Percentiles rank a stretch among this genome's conserved stretches.
Evolutionary conservation across 2,329 filamentous ascomycete genomes (phyloP).

Genomic region (Conoideocrella luteorostrata): DNA sequence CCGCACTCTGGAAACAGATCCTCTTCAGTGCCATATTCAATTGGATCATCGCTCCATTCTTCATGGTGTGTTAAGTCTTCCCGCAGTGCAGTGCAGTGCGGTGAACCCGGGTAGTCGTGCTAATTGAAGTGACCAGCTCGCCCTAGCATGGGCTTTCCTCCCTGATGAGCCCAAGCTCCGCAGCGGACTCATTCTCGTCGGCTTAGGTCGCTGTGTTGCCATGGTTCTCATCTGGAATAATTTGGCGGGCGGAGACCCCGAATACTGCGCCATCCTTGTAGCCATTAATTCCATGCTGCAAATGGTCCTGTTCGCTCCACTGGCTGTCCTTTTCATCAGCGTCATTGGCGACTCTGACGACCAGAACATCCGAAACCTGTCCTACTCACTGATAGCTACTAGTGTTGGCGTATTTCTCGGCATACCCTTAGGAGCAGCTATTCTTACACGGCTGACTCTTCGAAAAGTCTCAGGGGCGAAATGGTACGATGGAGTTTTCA

Average conservation of each 20-base stretch:
- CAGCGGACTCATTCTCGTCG: slow-evolving; percentile 72
- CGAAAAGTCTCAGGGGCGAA: slow-evolving; percentile 45
- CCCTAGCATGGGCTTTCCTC: slow-evolving; percentile 61
- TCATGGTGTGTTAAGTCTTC: slow-evolving; percentile 75
- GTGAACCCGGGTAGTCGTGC: neutral
- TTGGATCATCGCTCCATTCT: slow-evolving; percentile 74
- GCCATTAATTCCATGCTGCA: slow-evolving; percentile 70
- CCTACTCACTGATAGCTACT: slow-evolving; percentile 65
- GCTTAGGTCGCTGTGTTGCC: slow-evolving; percentile 78
- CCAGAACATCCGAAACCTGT: slow-evolving; percentile 27
- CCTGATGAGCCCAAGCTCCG: slow-evolving; percentile 52
- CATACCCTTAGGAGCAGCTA: slow-evolving; percentile 72
- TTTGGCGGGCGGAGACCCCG: slow-evolving; percentile 63
- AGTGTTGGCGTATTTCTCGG: slow-evolving; percentile 81
- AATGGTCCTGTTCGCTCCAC: slow-evolving; percentile 65
- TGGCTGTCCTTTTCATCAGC: slow-evolving; percentile 63
- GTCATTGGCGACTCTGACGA: slow-evolving; percentile 50
- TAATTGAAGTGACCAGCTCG: slow-evolving; percentile 39
- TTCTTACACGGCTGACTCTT: slow-evolving; percentile 65
- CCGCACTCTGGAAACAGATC: slow-evolving; percentile 71
- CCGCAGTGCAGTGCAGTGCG: neutral
- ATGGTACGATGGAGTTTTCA: slow-evolving; percentile 63
- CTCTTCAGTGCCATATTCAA: slow-evolving; percentile 70
- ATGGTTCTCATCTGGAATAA: slow-evolving; percentile 75
- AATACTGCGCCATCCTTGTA: slow-evolving; percentile 79